A percentile compares a stretch with the other conserved stretches of the same genome.
Conservation (phyloP, 768 basidiomycete species). For the Naganishia kalamii region DNA sequence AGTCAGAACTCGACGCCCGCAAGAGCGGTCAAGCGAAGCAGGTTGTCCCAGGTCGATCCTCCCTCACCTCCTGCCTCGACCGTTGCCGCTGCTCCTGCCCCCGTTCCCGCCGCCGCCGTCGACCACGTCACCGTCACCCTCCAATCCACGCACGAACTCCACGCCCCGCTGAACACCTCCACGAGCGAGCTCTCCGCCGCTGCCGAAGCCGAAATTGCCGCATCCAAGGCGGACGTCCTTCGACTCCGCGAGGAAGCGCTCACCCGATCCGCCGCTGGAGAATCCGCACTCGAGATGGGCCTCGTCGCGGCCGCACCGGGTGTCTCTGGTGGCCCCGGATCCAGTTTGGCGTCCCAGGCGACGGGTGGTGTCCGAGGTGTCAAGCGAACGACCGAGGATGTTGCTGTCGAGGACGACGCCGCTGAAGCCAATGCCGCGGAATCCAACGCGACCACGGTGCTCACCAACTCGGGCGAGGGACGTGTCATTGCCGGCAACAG, state of each 20-base stretch:
- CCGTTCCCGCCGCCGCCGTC: neutral
- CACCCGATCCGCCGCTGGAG: slow-evolving; percentile 21
- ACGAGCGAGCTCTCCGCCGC: slow-evolving; percentile 16
- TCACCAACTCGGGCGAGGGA: neutral
- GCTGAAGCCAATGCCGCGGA: neutral
- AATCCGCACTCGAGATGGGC: slow-evolving; percentile 21
- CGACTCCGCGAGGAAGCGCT: slow-evolving; percentile 21
- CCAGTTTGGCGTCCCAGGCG: neutral
- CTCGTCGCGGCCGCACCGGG: neutral
- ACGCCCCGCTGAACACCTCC: slow-evolving; percentile 14
- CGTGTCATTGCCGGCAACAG: slow-evolving; percentile 17
- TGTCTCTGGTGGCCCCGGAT: slow-evolving; percentile 1
- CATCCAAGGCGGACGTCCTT: slow-evolving; percentile 19
- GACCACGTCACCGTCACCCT: slow-evolving; percentile 16
- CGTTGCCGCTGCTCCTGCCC: neutral
- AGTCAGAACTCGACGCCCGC: neutral
- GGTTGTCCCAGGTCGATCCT: neutral
- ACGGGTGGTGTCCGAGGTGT: slow-evolving; percentile 12
- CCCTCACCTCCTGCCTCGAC: neutral
- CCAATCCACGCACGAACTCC: slow-evolving; percentile 19
- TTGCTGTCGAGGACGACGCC: neutral
- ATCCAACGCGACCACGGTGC: neutral
- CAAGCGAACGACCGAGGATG: slow-evolving; percentile 21
- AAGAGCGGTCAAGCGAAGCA: slow-evolving; percentile 17
- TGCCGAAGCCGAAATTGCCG: slow-evolving; percentile 25